These are phyloP conservation scores for Ettlia oleoabundans DNA, from an alignment of 139 green algal species.

Conservation along the genomic window DNA sequence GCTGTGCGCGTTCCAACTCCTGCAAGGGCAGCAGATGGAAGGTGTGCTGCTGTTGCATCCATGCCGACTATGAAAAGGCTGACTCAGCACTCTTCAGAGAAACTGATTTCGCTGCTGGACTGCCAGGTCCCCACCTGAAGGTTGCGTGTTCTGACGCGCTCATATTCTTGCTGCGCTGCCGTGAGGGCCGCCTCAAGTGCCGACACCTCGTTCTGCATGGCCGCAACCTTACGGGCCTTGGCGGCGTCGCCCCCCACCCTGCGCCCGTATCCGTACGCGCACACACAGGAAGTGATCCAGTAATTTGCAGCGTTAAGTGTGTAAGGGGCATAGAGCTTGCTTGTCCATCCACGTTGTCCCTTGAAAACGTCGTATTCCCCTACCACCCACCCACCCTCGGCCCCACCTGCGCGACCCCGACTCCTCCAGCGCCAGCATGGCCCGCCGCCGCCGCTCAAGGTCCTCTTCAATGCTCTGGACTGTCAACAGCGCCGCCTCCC, in stretches of 20 bases:
- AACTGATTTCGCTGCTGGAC: too few species aligned
- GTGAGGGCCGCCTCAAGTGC: conserved; percentile 50
- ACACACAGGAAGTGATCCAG: too few species aligned
- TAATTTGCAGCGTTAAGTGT: too few species aligned
- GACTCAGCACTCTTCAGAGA: too few species aligned
- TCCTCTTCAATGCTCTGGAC: conserved; percentile 67
- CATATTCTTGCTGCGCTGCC: conserved; percentile 61
- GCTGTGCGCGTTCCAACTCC: conserved; percentile 48
- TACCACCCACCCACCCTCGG: not conserved
- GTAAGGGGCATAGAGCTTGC: too few species aligned
- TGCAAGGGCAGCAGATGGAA: too few species aligned
- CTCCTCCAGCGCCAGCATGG: conserved; percentile 46
- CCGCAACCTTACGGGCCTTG: conserved; percentile 44
- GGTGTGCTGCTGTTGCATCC: too few species aligned
- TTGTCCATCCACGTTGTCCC: not conserved
- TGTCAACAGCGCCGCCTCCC: conserved; percentile 71
- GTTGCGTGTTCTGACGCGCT: conserved; percentile 50
- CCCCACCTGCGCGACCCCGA: conserved; percentile 25
- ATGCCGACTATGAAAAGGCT: too few species aligned
- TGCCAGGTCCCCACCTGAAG: conserved; percentile 36
- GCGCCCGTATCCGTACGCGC: too few species aligned
- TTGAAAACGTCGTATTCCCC: not conserved
- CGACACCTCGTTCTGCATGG: conserved; percentile 61
- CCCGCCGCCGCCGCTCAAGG: conserved; percentile 42
- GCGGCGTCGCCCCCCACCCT: conserved; percentile 49